Evolutionary conservation across 352 stramenopile genomes (phyloP), one percentile per base, ranked within the genome.

Genomic region (Pythium folliculosum): DNA sequence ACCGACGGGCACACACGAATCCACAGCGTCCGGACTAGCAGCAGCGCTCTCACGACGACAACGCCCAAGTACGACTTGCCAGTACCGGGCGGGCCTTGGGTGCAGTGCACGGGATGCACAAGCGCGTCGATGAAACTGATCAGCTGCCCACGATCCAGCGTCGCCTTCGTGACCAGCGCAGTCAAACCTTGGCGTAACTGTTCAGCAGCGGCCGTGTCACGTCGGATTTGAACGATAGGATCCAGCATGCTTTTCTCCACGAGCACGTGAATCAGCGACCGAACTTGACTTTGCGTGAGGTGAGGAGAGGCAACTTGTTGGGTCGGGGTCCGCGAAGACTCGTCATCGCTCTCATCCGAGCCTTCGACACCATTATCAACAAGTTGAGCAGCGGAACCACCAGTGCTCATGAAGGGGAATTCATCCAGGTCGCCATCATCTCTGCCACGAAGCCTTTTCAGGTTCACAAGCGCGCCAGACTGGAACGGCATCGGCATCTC

Each of bases 21-120:
- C 89, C 87, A 96, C 5, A 90, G 61, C 12, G 84, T 76, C 8
- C 89, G 77, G 7, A 96, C 75, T 22, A 93, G 69, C 23, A 94
- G 57, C 55, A 97, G 76, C 14, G 91, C 88, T 40, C 89, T 81
- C 27, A 91, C 84, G 14, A 96, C 72, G 1, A 97, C 76, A 3
- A 91, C 86, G 6, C 90, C 90, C 49, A 97, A 77, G 59, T 97
- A 97, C 9, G 87, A 97, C 52, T 97, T 97, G 17, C 91, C 90
- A 22, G 88, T 95, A n/a, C 89, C 82, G 32, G 85, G 79, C 23
- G 91, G 91, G 7, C 91, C 91, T 72, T 97, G 91, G 6, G 90
- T 94, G 30, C 93, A 91, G 58, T 91, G 81, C 38, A 97, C 89
- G n/a, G 86, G 75, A 40, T 88, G 87, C 17, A 77, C 77, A 14